Conservation (phyloP, 169 alveolate species). For the Plasmodium coatneyi region DNA sequence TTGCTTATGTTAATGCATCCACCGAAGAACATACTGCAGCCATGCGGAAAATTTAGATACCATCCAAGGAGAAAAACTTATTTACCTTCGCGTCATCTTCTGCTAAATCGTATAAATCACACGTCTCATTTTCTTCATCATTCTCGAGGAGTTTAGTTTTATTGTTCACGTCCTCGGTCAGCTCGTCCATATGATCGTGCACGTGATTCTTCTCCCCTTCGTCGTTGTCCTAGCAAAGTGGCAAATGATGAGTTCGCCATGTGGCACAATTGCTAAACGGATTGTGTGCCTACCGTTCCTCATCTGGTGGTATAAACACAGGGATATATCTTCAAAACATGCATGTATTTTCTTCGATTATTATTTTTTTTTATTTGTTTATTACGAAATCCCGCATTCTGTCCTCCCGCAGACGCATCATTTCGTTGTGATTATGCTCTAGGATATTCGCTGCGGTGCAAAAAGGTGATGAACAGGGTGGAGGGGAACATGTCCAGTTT, state of each 20-base stretch:
- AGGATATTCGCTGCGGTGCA: constrained; percentile 27
- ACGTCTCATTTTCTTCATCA: constrained; percentile 16
- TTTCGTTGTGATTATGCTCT: constrained; percentile 60
- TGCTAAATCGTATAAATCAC: constrained; percentile 21
- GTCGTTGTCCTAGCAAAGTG: background rate
- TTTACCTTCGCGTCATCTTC: constrained; percentile 19
- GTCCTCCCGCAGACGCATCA: constrained; percentile 27
- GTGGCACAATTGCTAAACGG: background rate
- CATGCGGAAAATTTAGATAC: background rate
- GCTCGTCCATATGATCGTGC: background rate
- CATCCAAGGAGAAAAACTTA: constrained; percentile 38
- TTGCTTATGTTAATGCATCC: background rate
- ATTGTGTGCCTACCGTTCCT: background rate
- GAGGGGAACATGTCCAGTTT: background rate
- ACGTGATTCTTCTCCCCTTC: background rate
- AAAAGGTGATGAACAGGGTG: background rate
- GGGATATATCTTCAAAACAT: background rate
- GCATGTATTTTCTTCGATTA: background rate
- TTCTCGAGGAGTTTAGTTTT: constrained; percentile 31
- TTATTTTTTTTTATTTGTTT: constrained; percentile 14
- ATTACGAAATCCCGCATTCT: constrained; percentile 41
- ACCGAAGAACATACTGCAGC: background rate
- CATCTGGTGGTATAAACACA: background rate
- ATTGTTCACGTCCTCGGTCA: background rate
- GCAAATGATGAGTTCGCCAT: background rate